These are phyloP conservation scores for Raffaelea albimanens DNA, from an alignment of 2,329 filamentous ascomycete genomes.

Conservation along the genomic window DNA sequence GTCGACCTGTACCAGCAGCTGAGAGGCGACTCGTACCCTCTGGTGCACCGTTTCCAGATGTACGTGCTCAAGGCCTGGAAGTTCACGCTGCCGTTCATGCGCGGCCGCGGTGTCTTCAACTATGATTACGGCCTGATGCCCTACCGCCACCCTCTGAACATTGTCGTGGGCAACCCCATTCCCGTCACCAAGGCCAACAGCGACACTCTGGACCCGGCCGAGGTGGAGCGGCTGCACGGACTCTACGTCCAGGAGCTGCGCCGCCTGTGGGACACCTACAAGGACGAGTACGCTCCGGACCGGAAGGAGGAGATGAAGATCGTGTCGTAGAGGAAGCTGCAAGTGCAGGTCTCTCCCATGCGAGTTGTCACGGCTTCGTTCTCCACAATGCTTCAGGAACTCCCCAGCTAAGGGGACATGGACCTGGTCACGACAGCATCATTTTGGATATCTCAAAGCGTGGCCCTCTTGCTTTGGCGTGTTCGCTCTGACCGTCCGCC, in stretches of 20 bases:
- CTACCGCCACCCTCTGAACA: slow-evolving; percentile 76
- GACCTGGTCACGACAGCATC: too few relatives aligned
- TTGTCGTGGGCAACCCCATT: slow-evolving; percentile 81
- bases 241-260: slow-evolving; percentile 68
- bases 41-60: slow-evolving; percentile 74
- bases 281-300: slow-evolving; percentile 60
- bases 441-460: too few relatives aligned
- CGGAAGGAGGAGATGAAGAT: slow-evolving; percentile 59
- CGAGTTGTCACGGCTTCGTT: too few relatives aligned
- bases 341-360: too few relatives aligned
- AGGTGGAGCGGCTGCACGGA: slow-evolving; percentile 72
- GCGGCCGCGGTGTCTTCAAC: slow-evolving; percentile 89
- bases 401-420: too few relatives aligned
- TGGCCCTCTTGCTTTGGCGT: too few relatives aligned
- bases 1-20: slow-evolving; percentile 94
- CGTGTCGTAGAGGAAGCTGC: slow-evolving; percentile 21
- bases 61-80: slow-evolving; percentile 77
- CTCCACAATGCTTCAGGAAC: too few relatives aligned
- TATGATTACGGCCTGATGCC: slow-evolving; percentile 97
- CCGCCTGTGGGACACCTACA: slow-evolving; percentile 67
- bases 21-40: slow-evolving; percentile 64
- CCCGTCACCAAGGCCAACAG: slow-evolving; percentile 45
- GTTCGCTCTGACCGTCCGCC: too few relatives aligned
- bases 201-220: slow-evolving; percentile 57
- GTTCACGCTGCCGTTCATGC: slow-evolving; percentile 85